These are phyloP conservation scores for Fraxinus albicans DNA, from an alignment of 305 asterid genomes.

Conservation along the genomic window DNA sequence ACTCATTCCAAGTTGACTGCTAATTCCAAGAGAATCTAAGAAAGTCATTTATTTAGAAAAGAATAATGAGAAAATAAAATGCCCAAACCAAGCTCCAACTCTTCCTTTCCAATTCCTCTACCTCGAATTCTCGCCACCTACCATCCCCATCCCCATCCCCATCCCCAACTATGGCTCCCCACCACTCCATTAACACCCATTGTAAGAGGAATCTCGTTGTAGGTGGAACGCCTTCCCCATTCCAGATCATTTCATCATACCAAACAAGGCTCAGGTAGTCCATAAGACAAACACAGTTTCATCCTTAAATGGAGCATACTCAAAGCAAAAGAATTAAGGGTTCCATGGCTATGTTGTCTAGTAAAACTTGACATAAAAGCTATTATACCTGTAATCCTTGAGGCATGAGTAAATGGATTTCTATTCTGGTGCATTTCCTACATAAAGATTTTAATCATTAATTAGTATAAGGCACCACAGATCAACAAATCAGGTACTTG, in stretches of 20 bases:
- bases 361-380: background rate
- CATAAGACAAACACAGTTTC: background rate
- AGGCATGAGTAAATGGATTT: constrained; percentile 81
- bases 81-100: background rate
- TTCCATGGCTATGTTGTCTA: background rate
- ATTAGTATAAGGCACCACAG: background rate
- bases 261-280: background rate
- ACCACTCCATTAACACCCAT: background rate
- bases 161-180: background rate
- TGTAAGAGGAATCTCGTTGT: background rate
- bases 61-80: background rate
- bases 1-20: background rate
- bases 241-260: background rate
- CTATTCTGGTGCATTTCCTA: constrained; percentile 95
- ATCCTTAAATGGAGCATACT: background rate
- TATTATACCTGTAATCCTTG: constrained; percentile 85
- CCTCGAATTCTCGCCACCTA: background rate
- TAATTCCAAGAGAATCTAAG: background rate
- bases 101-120: background rate
- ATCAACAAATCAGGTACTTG: background rate
- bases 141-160: background rate
- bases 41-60: background rate
- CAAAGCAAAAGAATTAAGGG: background rate
- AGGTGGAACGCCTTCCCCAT: background rate
- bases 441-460: constrained; percentile 21